These are phyloP conservation scores for Elaeis guineensis DNA, from an alignment of 176 grass and related monocot species.

Conservation along the genomic window DNA sequence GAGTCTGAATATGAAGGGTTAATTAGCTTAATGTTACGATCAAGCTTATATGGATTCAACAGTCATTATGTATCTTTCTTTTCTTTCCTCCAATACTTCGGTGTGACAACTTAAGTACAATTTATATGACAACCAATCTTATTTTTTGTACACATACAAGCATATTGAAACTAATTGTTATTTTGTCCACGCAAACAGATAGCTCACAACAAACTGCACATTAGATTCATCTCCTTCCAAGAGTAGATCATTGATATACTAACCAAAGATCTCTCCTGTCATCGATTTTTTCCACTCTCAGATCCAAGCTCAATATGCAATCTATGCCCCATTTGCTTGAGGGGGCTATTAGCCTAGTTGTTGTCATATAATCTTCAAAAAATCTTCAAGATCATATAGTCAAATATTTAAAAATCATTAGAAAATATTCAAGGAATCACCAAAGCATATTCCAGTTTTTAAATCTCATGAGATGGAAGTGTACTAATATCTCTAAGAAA, in stretches of 20 bases:
- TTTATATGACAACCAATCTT: neutral
- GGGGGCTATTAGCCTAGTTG: too few relatives aligned
- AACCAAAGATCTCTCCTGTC: neutral
- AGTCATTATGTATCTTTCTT: neutral
- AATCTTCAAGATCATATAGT: too few relatives aligned
- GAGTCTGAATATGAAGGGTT: neutral
- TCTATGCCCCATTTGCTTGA: too few relatives aligned
- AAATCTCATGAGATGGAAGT: too few relatives aligned
- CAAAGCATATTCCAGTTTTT: too few relatives aligned
- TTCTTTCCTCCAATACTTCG: neutral
- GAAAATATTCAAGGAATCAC: too few relatives aligned
- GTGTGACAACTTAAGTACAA: slow-evolving; percentile 4
- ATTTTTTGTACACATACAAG: slow-evolving; percentile 2
- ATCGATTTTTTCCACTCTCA: too few relatives aligned
- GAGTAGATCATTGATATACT: neutral
- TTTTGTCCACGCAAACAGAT: slow-evolving; percentile 9
- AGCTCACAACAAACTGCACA: neutral
- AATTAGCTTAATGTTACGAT: neutral
- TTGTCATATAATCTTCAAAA: too few relatives aligned
- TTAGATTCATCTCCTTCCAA: neutral
- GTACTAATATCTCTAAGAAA: too few relatives aligned
- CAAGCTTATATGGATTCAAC: neutral
- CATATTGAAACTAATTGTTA: slow-evolving; percentile 8
- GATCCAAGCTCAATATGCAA: too few relatives aligned
- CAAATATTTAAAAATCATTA: too few relatives aligned